phyloP scores from a whole-genome alignment of 140 eudicot genomes.

The Ambrosia hybrid region DNA sequence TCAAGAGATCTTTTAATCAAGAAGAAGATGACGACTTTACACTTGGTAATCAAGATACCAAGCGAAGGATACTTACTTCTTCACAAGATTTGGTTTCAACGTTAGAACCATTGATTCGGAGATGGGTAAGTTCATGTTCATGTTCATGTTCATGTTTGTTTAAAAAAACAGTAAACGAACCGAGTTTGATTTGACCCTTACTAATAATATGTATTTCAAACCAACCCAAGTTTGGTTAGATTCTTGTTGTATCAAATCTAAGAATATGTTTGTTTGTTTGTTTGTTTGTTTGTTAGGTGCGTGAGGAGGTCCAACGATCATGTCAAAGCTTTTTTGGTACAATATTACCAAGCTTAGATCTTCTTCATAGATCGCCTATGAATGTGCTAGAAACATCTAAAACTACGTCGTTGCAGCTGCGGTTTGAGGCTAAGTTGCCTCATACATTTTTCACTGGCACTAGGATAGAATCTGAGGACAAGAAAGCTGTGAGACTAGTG shows the following conservation, averaged over 20 bases:
- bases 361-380: background rate
- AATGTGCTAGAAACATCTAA: constrained; percentile 30
- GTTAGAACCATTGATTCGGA: constrained; percentile 51
- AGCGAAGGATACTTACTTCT: constrained; percentile 35
- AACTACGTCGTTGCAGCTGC: constrained; percentile 51
- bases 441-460: constrained; percentile 54
- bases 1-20: constrained; percentile 40
- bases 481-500: constrained; percentile 38
- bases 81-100: constrained; percentile 30
- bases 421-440: constrained; percentile 48
- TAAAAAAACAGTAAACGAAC: too few relatives aligned
- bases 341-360: constrained; percentile 38
- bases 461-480: constrained; percentile 41
- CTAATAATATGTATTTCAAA: background rate
- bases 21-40: constrained; percentile 45
- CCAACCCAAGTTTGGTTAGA: too few relatives aligned
- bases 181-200: background rate
- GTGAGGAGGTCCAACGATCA: constrained; percentile 48
- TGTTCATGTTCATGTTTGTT: background rate
- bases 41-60: constrained; percentile 31
- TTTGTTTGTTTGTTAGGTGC: constrained; percentile 41
- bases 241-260: background rate
- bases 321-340: constrained; percentile 27
- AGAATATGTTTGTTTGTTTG: background rate
- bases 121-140: constrained; percentile 41